A percentile compares a stretch with the other conserved stretches of the same genome.
These are phyloP conservation scores for Candida sp. DNA, from an alignment of 1,139 yeast species.

Conservation along the genomic window DNA sequence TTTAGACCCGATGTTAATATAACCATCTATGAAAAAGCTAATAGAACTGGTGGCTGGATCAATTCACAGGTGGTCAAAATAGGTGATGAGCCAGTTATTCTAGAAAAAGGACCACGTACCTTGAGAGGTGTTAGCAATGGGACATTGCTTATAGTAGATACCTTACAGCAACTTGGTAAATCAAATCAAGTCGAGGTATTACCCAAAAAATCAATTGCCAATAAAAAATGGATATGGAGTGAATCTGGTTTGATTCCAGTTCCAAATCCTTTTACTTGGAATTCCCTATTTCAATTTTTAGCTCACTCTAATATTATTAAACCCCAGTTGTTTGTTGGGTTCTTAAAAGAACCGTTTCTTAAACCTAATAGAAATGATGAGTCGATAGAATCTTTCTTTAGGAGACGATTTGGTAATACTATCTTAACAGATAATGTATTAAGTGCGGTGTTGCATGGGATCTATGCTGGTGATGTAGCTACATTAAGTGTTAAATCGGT, in stretches of 20 bases:
- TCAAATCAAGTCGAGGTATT: slow-evolving; percentile 48
- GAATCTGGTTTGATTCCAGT: slow-evolving; percentile 40
- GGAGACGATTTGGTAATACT: slow-evolving; percentile 63
- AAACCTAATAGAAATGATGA: slow-evolving; percentile 50
- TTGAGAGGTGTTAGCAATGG: slow-evolving; percentile 70
- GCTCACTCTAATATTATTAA: slow-evolving; percentile 12
- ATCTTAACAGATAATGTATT: slow-evolving; percentile 58
- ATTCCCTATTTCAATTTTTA: slow-evolving; percentile 38
- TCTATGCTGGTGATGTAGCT: slow-evolving; percentile 82
- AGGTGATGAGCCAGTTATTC: slow-evolving; percentile 16
- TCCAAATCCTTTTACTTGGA: slow-evolving; percentile 37
- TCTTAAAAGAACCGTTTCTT: slow-evolving; percentile 44
- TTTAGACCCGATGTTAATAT: slow-evolving; percentile 71
- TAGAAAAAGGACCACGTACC: slow-evolving; percentile 79
- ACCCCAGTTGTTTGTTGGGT: slow-evolving; percentile 20
- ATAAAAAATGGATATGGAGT: slow-evolving; percentile 44
- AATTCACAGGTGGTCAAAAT: slow-evolving; percentile 34
- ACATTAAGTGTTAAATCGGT: slow-evolving; percentile 64
- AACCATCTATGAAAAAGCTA: slow-evolving; percentile 54
- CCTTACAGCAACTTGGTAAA: slow-evolving; percentile 42
- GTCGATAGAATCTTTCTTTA: slow-evolving; percentile 62
- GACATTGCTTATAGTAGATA: slow-evolving; percentile 57
- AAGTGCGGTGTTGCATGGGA: slow-evolving; percentile 85
- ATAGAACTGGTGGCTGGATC: slow-evolving; percentile 79
- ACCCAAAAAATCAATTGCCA: slow-evolving; percentile 48